Percentiles rank a stretch among this genome's conserved stretches.
These are phyloP conservation scores for Botrytis sinoallii DNA, from an alignment of 2,329 filamentous ascomycete species.

Conservation along the genomic window DNA sequence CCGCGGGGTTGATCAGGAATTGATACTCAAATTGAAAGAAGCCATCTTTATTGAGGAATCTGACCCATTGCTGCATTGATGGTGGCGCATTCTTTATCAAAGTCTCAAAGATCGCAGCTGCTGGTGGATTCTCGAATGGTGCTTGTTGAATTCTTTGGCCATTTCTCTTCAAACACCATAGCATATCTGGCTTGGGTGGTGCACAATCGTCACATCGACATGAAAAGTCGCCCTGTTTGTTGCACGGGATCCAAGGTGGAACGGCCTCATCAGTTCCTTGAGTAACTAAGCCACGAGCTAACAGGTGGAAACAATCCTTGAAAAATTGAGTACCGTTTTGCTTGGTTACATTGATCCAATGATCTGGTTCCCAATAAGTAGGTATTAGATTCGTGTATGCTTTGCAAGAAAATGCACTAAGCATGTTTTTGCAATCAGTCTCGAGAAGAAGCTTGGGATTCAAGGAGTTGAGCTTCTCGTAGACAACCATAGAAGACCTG, in stretches of 20 bases:
- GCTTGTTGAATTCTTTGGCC: conserved; percentile 34
- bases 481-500: background rate
- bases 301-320: background rate
- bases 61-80: conserved; percentile 39
- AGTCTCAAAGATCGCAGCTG: conserved; percentile 50
- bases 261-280: background rate
- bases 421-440: background rate
- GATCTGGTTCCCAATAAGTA: background rate
- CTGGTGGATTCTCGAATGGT: conserved; percentile 50
- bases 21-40: conserved; percentile 40
- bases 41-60: conserved; percentile 38
- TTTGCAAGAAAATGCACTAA: background rate
- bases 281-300: conserved; percentile 5
- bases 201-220: background rate
- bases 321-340: background rate
- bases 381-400: background rate
- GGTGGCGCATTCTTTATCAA: conserved; percentile 47
- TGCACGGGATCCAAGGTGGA: background rate
- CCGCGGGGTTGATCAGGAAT: conserved; percentile 42
- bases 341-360: background rate
- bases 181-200: background rate
- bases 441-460: background rate
- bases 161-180: background rate
- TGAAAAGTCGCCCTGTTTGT: background rate
- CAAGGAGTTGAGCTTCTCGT: background rate